These are phyloP conservation scores for Kodamaea anthophila DNA, from an alignment of 1,139 yeast species.

Conservation along the genomic window DNA sequence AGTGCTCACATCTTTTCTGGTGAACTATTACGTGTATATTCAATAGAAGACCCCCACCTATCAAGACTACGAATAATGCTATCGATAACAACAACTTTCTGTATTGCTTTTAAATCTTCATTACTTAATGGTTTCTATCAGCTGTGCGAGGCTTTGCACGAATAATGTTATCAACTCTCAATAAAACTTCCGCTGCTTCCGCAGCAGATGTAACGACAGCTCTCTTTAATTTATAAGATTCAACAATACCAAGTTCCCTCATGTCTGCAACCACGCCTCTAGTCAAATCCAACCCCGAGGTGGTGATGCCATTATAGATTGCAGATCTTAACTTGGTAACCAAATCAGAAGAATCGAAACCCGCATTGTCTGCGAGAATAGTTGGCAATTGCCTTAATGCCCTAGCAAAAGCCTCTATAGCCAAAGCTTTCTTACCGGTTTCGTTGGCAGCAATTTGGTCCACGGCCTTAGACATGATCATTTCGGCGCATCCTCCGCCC, in stretches of 20 bases:
- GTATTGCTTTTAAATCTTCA: no score
- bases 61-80: no score
- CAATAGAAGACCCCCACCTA: no score
- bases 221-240: slow-evolving; percentile 81
- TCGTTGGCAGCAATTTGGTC: slow-evolving; percentile 92
- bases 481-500: slow-evolving; percentile 98
- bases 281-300: slow-evolving; percentile 85
- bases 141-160: slow-evolving; percentile 98
- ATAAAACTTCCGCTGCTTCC: slow-evolving; percentile 93
- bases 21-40: no score
- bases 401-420: slow-evolving; percentile 89
- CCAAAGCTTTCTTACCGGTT: slow-evolving; percentile 89
- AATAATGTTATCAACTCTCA: slow-evolving; percentile 92
- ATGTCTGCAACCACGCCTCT: slow-evolving; percentile 84
- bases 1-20: no score
- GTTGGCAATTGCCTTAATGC: slow-evolving; percentile 95
- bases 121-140: slow-evolving; percentile 54
- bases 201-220: slow-evolving; percentile 97
- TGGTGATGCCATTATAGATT: slow-evolving; percentile 85
- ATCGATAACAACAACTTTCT: no score
- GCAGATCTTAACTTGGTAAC: slow-evolving; percentile 89
- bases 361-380: slow-evolving; percentile 94
- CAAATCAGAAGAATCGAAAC: slow-evolving; percentile 88
- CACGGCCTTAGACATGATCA: slow-evolving; percentile 97
- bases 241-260: slow-evolving; percentile 90